Evolutionary conservation across 768 basidiomycete genomes (phyloP).

Genomic region (Royoungia palumana): DNA sequence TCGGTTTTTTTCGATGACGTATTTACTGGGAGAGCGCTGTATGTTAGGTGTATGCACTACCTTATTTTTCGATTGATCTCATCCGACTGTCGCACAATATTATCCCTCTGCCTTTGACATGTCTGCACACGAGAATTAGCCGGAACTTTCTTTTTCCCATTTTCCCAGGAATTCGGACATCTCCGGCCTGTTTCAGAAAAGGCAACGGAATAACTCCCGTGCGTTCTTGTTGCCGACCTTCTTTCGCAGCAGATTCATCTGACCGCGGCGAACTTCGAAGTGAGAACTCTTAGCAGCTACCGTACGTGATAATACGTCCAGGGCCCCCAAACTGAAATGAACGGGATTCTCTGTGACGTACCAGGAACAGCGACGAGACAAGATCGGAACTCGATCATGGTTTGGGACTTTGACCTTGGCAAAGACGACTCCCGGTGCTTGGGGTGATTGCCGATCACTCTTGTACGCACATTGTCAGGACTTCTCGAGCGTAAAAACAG

Average conservation of each 20-base stretch:
- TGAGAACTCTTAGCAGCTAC: not conserved
- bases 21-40: slow-evolving; percentile 28
- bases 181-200: no score
- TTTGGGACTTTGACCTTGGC: not conserved
- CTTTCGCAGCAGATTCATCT: not conserved
- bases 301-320: not conserved
- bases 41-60: slow-evolving; percentile 33
- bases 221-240: not conserved
- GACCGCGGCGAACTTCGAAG: no score
- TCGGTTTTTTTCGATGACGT: slow-evolving; percentile 6
- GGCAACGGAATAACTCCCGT: no score
- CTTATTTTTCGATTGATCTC: slow-evolving; percentile 27
- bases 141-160: no score
- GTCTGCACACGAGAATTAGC: no score
- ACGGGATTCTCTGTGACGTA: not conserved
- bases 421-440: not conserved
- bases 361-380: not conserved
- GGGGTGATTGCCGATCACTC: not conserved
- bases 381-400: no score
- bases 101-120: no score
- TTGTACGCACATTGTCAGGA: not conserved
- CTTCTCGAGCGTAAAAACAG: no score
- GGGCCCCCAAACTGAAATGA: not conserved
- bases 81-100: not conserved
- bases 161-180: no score